phyloP scores from a whole-genome alignment of 1,284 basidiomycete species.

The Baeospora myosura region DNA sequence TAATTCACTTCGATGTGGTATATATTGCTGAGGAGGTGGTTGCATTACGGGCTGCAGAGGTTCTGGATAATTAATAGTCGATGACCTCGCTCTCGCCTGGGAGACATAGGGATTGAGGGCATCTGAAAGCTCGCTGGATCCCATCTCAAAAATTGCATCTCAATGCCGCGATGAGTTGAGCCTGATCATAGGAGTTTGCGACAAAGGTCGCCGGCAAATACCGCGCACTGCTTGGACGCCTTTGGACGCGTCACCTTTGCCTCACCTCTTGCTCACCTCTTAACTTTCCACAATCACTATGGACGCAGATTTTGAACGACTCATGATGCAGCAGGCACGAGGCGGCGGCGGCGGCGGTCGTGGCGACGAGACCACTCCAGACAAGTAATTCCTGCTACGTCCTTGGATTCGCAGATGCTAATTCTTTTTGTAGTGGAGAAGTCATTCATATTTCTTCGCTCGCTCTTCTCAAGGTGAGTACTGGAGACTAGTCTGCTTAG shows the following conservation, averaged over 20 bases:
- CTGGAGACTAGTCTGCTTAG: neutral
- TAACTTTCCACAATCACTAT: slow-evolving; percentile 25
- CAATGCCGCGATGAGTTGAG: no score
- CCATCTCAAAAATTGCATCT: no score
- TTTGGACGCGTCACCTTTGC: slow-evolving; percentile 46
- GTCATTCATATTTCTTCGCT: slow-evolving; percentile 95
- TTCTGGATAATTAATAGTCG: no score
- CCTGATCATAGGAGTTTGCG: no score
- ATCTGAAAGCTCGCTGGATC: slow-evolving; percentile 59
- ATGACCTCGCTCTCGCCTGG: slow-evolving; percentile 26
- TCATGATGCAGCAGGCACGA: slow-evolving; percentile 50
- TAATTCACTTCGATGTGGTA: slow-evolving; percentile 50
- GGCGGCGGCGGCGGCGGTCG: slow-evolving; percentile 31
- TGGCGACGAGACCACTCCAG: slow-evolving; percentile 52
- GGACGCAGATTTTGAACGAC: slow-evolving; percentile 48
- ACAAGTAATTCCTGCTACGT: slow-evolving; percentile 47
- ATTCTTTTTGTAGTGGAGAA: slow-evolving; percentile 64
- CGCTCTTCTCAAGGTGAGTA: slow-evolving; percentile 79
- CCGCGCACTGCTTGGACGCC: no score
- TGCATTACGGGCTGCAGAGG: slow-evolving; percentile 20
- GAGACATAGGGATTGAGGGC: slow-evolving; percentile 63
- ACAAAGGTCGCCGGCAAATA: no score
- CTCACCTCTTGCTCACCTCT: slow-evolving; percentile 10
- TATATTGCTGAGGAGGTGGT: slow-evolving; percentile 28
- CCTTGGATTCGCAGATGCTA: slow-evolving; percentile 8